Evolutionary conservation across 2,329 filamentous ascomycete genomes (phyloP).

Genomic region (Cladophialophora chaetospira): DNA sequence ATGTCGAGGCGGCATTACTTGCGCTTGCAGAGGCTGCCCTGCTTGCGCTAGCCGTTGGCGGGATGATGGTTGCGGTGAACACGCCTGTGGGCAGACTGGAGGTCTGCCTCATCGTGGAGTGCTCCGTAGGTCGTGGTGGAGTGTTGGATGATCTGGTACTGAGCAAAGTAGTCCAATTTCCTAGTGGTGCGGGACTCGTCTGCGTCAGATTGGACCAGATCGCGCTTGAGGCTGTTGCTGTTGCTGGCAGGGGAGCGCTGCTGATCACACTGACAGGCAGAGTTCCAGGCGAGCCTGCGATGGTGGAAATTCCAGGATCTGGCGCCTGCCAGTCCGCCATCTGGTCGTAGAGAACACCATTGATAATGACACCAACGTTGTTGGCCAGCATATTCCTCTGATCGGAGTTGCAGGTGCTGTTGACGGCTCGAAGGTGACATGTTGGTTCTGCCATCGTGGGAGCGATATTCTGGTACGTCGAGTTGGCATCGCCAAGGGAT

Average conservation of each 20-base stretch:
- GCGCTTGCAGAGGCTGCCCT: constrained; percentile 5
- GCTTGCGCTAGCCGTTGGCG: constrained; percentile 17
- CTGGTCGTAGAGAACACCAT: constrained; percentile 58
- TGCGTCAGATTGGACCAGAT: background rate
- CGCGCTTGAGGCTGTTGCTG: background rate
- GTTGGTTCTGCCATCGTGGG: constrained; percentile 53
- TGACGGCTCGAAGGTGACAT: constrained; percentile 62
- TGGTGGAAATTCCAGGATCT: constrained; percentile 27
- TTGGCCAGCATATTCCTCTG: constrained; percentile 52
- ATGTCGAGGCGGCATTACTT: constrained; percentile 17
- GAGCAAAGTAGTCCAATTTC: background rate
- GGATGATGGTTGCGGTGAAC: constrained; percentile 37
- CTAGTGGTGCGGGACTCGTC: background rate
- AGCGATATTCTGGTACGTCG: constrained; percentile 58
- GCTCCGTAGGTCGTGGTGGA: background rate
- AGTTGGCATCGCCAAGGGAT: constrained; percentile 60
- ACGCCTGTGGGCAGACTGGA: constrained; percentile 35
- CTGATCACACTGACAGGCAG: constrained; percentile 32
- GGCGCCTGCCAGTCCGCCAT: constrained; percentile 42
- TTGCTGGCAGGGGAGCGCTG: constrained; percentile 14
- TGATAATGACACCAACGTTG: constrained; percentile 59
- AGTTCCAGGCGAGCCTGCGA: constrained; percentile 36
- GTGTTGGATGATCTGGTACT: background rate
- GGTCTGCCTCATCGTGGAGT: background rate
- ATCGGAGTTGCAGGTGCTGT: constrained; percentile 56